phyloP scores from a whole-genome alignment of 495 filamentous ascomycete genomes.

The Penicillium riverlandense region DNA sequence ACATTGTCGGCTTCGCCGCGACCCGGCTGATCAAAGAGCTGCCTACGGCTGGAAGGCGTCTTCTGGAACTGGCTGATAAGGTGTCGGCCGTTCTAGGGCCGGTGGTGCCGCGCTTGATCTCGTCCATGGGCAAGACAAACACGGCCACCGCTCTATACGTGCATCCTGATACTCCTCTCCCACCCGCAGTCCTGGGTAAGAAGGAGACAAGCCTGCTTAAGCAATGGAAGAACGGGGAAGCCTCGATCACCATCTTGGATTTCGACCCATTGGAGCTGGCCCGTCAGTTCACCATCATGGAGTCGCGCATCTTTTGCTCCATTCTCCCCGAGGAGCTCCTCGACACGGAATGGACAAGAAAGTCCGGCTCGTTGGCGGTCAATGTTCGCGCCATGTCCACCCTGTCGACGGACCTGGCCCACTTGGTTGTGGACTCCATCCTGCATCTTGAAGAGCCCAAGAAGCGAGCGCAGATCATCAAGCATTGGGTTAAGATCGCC shows the following conservation, averaged over 20 bases:
- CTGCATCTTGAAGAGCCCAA: conserved; percentile 80
- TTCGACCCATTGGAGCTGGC: conserved; percentile 92
- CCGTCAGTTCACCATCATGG: conserved; percentile 87
- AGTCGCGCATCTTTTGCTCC: conserved; percentile 86
- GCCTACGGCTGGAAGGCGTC: conserved; percentile 69
- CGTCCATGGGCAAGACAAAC: conserved; percentile 82
- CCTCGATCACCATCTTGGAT: conserved; percentile 70
- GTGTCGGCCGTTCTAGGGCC: conserved; percentile 70
- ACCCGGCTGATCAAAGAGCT: conserved; percentile 58
- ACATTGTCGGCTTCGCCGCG: conserved; percentile 73
- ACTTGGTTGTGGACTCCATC: conserved; percentile 94
- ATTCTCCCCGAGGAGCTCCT: conserved; percentile 94
- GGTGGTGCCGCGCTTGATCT: conserved; percentile 79
- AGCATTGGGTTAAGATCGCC: conserved; percentile 98
- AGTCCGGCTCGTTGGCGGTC: conserved; percentile 66
- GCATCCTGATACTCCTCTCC: conserved; percentile 63
- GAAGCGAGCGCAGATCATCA: conserved; percentile 83
- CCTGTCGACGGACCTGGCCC: conserved; percentile 82
- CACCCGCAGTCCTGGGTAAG: conserved; percentile 62
- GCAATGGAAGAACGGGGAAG: conserved; percentile 66
- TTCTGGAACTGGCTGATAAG: conserved; percentile 72
- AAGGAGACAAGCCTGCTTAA: conserved; percentile 67
- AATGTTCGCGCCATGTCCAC: conserved; percentile 94
- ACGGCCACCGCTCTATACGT: conserved; percentile 62
- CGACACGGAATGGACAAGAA: conserved; percentile 88